Base-by-base conservation (phyloP, 495 filamentous ascomycete species). In the Coniosporium apollinis region DNA sequence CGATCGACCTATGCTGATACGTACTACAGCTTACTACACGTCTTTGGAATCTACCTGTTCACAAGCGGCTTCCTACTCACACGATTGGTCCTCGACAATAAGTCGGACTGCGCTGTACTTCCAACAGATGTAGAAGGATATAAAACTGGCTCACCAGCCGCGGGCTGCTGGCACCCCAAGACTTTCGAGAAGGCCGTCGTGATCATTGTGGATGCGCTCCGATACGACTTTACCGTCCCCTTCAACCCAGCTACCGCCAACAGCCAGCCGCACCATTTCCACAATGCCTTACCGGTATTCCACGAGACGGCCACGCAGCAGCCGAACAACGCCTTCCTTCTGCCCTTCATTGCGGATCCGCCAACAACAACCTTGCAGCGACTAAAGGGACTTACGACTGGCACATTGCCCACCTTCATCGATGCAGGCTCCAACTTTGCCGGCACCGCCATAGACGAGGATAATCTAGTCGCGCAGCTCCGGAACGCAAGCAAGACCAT, bases 61-160 rank as follows among this genome's bases (percentile, higher is more conserved):
- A 87, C 83, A 37, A 83, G 80, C 54, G 89, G 89, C n/a, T 97
- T 97, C 58, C 75, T 97, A 34, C 70, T 97, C 46, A 94, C 89
- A 40, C 70, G 91, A 29, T 69, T 94, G 44, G 80, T 96, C 29
- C 70, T 97, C 25, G 78, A 86, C 34, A 67, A 86, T 39, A 83
- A 82, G 50, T 96, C 89, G n/a, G 59, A 66, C 28, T 97, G 89
- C 58, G 62, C 65, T 17, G 55, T 66, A 25, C 73, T 79, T 15
- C 89, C 89, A 1, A 61, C 65, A 14, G 53, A 61, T 32, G 37
- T 47, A 39, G 25, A 31, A 32, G 37, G 51, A 16, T 52, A 61
- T 38, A 48, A 54, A 36, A 57, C 58, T 14, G 64, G 65, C 17
- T 67, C 71, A 1, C 51, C 64, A 22, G 64, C 67, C 13, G 62